phyloP scores from a whole-genome alignment of 257 asterid genomes.

The Solanum ossicruentum region DNA sequence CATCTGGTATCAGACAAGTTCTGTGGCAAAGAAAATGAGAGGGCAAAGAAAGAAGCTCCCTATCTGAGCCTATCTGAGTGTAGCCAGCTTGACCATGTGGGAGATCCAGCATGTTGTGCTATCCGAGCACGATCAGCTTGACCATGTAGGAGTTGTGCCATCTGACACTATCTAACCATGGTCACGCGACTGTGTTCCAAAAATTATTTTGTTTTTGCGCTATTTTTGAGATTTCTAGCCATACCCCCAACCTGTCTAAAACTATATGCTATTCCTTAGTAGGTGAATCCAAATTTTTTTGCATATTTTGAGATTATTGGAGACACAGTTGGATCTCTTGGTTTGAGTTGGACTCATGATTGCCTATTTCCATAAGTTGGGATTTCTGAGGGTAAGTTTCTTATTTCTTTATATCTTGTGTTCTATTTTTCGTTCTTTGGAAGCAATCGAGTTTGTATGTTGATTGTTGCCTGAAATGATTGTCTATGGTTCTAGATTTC shows the following conservation, averaged over 20 bases:
- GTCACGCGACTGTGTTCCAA: neutral
- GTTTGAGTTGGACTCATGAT: neutral
- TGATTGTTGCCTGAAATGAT: neutral
- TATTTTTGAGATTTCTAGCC: neutral
- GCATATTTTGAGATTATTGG: neutral
- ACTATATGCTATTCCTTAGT: neutral
- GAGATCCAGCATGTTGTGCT: neutral
- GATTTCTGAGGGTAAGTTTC: neutral
- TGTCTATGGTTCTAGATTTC: neutral
- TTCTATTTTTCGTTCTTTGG: neutral
- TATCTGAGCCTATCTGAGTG: neutral
- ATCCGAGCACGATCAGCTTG: neutral
- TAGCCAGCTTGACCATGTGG: neutral
- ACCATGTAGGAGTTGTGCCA: neutral
- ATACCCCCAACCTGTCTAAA: neutral
- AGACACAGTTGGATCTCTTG: neutral
- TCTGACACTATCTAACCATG: neutral
- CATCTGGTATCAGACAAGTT: too few relatives aligned
- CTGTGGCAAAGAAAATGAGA: neutral
- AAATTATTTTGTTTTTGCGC: neutral
- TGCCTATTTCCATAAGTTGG: neutral
- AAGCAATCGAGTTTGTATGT: neutral
- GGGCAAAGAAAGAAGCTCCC: neutral
- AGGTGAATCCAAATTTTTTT: neutral
- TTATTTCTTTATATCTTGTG: neutral